Percentiles rank a stretch among this genome's conserved stretches.
phyloP scores from a whole-genome alignment of 768 basidiomycete species.

The Auricularia cornea region DNA sequence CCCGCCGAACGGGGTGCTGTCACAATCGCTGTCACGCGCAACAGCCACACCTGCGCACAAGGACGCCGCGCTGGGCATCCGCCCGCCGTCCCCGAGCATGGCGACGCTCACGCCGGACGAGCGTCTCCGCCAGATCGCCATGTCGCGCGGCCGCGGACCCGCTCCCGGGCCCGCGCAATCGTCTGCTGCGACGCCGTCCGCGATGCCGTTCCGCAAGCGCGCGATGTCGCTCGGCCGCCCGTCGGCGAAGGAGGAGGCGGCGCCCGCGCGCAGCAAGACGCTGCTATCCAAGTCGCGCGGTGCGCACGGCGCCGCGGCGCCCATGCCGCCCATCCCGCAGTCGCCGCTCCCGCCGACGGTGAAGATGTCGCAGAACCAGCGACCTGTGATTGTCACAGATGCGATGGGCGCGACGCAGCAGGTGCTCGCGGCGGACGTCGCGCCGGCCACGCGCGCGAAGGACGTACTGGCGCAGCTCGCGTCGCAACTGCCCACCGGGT shows the following conservation, averaged over 20 bases:
- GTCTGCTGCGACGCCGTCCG: background rate
- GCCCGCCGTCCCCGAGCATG: background rate
- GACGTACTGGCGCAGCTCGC: constrained; percentile 65
- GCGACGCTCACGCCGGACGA: background rate
- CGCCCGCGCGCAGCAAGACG: background rate
- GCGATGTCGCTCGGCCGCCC: background rate
- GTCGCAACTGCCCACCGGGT: constrained; percentile 43
- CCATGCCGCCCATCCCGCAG: background rate
- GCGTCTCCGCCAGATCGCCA: background rate
- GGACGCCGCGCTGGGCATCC: background rate
- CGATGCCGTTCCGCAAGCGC: background rate
- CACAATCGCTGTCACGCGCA: background rate
- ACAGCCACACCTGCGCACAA: background rate
- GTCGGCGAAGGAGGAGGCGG: background rate
- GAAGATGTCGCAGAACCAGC: constrained; percentile 21
- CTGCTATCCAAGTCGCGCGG: background rate
- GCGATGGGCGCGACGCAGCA: constrained; percentile 56
- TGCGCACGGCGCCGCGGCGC: background rate
- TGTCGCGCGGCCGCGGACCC: background rate
- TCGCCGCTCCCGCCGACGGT: background rate
- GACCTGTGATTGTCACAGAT: background rate
- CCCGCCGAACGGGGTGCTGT: no score
- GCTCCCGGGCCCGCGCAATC: background rate
- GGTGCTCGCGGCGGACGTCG: constrained; percentile 67
- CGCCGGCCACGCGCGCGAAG: constrained; percentile 55